Percentiles rank a stretch among this genome's conserved stretches.
Evolutionary conservation across 2,329 filamentous ascomycete species (phyloP).

Genomic region (Macroventuria anomochaeta): DNA sequence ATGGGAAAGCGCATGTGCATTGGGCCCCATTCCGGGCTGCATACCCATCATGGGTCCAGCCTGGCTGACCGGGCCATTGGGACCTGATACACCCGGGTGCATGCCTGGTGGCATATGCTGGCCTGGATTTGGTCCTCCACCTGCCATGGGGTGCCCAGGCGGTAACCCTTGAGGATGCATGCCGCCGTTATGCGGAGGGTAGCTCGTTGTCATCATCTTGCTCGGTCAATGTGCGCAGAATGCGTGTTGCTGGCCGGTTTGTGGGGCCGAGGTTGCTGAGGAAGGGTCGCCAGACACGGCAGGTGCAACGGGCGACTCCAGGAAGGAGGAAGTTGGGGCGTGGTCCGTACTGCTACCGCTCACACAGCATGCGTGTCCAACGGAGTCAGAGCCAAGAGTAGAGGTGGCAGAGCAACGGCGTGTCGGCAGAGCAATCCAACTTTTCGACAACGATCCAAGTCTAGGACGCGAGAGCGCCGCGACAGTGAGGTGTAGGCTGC

Average conservation of each 20-base stretch:
- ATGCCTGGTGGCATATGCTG: slow-evolving; percentile 73
- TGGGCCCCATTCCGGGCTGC: slow-evolving; percentile 70
- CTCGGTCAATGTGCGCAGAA: slow-evolving; percentile 19
- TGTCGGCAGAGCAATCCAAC: neutral
- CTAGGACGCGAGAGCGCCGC: neutral
- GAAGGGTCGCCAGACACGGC: neutral
- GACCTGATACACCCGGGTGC: slow-evolving; percentile 75
- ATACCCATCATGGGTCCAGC: slow-evolving; percentile 77
- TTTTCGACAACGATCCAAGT: neutral
- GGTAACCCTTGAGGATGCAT: slow-evolving; percentile 76
- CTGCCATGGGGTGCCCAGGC: slow-evolving; percentile 68
- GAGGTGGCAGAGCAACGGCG: neutral
- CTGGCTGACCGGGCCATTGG: slow-evolving; percentile 73
- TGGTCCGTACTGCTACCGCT: slow-evolving; percentile 1
- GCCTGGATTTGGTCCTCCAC: slow-evolving; percentile 72
- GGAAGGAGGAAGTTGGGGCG: neutral
- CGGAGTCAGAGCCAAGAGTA: neutral
- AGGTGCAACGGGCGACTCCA: neutral
- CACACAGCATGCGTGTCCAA: slow-evolving; percentile 1
- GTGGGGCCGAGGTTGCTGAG: neutral
- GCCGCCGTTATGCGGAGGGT: slow-evolving; percentile 71
- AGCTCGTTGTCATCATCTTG: slow-evolving; percentile 76
- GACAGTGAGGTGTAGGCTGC: slow-evolving; percentile 19
- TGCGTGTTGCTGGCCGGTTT: neutral
- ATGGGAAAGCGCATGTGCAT: slow-evolving; percentile 75